Evolutionary conservation across 2,329 filamentous ascomycete species (phyloP), one percentile per base, ranked within the genome.

Genomic region (Epichloe brachyelytri): DNA sequence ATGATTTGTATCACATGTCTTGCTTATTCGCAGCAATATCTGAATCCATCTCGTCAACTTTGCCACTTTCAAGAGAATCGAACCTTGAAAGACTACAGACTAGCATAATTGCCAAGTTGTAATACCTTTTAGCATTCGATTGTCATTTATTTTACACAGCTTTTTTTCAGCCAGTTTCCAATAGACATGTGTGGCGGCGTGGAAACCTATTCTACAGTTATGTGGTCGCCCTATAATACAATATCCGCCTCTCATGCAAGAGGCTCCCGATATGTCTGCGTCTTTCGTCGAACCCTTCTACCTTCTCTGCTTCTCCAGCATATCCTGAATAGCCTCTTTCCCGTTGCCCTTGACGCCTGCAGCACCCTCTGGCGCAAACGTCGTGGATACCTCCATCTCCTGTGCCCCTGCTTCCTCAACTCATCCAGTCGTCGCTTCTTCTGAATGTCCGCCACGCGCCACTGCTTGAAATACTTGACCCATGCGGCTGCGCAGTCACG

Each of bases 401-500:
- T 77, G 73, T 12, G 85, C 87, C 56, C 85, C 65, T 91, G 84
- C 45, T 75, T 77, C 64, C 85, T 77, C 60, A 95, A 78, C 63
- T 81, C 80, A 60, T 85, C 83, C 57, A 95, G 72, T 22, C 88
- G 85, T 69, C 83, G 75, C 62, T 86, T 84, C 69, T 91, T 88
- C 60, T 95, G 86, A 63, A 86, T 78, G 60, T 98, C 93, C 70
- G 94, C 91, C 37, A 97, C 88, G 61, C 93, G 78, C 71, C 89
- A 86, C 69, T 96, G 90, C 75, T 97, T 96, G 71, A 98, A 98
- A 69, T 98, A 97, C 70, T 89, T 88, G 54, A 96, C 93, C 93
- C 93, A 98, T 64, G 89, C 90, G 53, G 75, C 78, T 17, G 89
- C 88, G 68, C 93, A 98, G 64, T 91, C 86, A 59, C 77, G 76